phyloP scores from a whole-genome alignment of 768 basidiomycete genomes.

The Mycena alexandri region DNA sequence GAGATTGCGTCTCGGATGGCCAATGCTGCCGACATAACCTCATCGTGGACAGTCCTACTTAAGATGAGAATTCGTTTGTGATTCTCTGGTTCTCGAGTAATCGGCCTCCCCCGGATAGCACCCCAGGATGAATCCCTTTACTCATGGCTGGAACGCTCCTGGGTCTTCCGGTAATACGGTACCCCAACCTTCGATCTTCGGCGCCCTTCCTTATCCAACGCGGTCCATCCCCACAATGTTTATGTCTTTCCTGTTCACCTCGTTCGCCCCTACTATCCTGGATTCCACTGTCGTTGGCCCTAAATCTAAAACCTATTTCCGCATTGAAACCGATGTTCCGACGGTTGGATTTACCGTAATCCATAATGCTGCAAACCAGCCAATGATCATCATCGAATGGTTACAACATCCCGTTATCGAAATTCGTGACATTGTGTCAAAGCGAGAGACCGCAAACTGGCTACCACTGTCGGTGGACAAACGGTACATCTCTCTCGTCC shows the following conservation, averaged over 20 bases:
- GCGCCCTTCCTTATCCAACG: constrained; percentile 28
- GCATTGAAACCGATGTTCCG: constrained; percentile 52
- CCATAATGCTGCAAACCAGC: constrained; percentile 45
- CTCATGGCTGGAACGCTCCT: constrained; percentile 25
- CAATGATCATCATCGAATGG: constrained; percentile 61
- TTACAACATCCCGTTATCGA: constrained; percentile 55
- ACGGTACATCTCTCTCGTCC: constrained; percentile 47
- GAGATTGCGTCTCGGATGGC: background rate
- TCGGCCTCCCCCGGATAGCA: constrained; percentile 17
- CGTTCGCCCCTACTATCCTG: constrained; percentile 55
- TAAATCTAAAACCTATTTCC: constrained; percentile 54
- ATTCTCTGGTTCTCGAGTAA: constrained; percentile 7
- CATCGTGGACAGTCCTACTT: background rate
- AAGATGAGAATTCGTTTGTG: background rate
- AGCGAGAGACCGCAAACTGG: constrained; percentile 55
- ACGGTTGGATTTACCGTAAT: constrained; percentile 41
- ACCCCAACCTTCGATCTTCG: constrained; percentile 31
- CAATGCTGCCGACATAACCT: background rate
- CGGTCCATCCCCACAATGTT: constrained; percentile 35
- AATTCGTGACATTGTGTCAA: constrained; percentile 49
- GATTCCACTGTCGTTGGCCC: constrained; percentile 61
- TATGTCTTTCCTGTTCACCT: constrained; percentile 58
- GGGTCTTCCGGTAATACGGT: background rate
- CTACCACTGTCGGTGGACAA: constrained; percentile 55
- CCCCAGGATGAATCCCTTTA: constrained; percentile 30